Percentiles rank a stretch among this genome's conserved stretches.
Conservation (phyloP, 2,329 filamentous ascomycete species). For the Hymenoscyphus albidus region DNA sequence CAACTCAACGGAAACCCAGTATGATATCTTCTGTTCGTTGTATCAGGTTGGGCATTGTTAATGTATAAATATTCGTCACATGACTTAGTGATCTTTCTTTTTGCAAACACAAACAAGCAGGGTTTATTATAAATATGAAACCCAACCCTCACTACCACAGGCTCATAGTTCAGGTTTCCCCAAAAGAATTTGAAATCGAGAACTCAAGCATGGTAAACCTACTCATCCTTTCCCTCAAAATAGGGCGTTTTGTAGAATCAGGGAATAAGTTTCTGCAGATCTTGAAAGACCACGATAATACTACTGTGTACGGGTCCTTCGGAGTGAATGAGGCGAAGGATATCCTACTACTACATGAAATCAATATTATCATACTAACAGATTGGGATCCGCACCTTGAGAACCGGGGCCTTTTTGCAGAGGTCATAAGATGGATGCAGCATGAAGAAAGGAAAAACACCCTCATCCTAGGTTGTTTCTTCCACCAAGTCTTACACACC, state of each 20-base stretch:
- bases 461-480: neutral
- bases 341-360: neutral
- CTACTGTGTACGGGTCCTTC: neutral
- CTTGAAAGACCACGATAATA: neutral
- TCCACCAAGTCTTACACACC: neutral
- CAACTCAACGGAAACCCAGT: neutral
- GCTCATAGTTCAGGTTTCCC: neutral
- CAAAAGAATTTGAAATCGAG: neutral
- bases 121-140: neutral
- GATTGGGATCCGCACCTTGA: neutral
- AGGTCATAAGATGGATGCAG: neutral
- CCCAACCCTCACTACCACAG: neutral
- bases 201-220: neutral
- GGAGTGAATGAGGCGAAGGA: neutral
- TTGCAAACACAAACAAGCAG: no score
- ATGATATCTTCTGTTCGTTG: neutral
- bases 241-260: neutral
- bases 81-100: no score
- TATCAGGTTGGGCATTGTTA: no score
- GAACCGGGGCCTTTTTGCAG: neutral
- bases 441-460: neutral
- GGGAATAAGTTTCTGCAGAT: neutral
- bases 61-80: no score
- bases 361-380: neutral
- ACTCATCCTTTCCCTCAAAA: neutral